Evolutionary conservation across 352 stramenopile species (phyloP), one percentile per base, ranked within the genome.

Genomic region (Phytophthora capsici): DNA sequence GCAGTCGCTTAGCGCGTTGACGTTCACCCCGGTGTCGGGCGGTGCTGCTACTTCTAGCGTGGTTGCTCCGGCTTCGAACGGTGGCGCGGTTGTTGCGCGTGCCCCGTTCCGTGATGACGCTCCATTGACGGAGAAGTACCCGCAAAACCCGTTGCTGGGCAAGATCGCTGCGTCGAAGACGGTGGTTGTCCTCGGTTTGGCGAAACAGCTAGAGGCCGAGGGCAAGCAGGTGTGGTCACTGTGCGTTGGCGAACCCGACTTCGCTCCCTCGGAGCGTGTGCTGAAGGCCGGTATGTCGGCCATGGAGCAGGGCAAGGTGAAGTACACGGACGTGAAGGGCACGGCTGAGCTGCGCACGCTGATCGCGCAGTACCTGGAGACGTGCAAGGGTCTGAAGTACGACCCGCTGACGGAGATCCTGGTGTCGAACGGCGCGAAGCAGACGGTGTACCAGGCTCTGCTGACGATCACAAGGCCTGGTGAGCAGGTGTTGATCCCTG

Each of bases 371-470:
- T 97, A 99, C 82, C 77, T 99, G 17, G 71, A 92, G 51, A 67
- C 69, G 54, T 88, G 93, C 69, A 99, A 99, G 78, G 86, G 85
- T 43, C 54, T 98, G 22, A 75, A 86, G 23, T 99, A 99, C 77
- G 74, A 95, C 53, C 78, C 93, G 12, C 46, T 80, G 54, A 90
- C 75, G 26, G 90, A 99, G 74, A 98, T 99, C 61, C 70, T 99
- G 20, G 92, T 99, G 9, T 96, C 90, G 40, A 99, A 99, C 79
- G 96, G 97, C 57, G 97, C 94, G 12, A 99, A 99, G 73, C 96
- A 98, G 69, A 89, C 76, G 37, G 90, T 98, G 7, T 99, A 95
- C 75, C 91, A 99, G 75, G 91, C 90, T 30, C 73, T 99, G 7
- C 68, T 99, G 44, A 90, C 93, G 3, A 83, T 97, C n/a, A 96